Percentiles rank a stretch among this genome's conserved stretches.
phyloP scores from a whole-genome alignment of 2,329 filamentous ascomycete species.

The Trichoderma cornu-damae region DNA sequence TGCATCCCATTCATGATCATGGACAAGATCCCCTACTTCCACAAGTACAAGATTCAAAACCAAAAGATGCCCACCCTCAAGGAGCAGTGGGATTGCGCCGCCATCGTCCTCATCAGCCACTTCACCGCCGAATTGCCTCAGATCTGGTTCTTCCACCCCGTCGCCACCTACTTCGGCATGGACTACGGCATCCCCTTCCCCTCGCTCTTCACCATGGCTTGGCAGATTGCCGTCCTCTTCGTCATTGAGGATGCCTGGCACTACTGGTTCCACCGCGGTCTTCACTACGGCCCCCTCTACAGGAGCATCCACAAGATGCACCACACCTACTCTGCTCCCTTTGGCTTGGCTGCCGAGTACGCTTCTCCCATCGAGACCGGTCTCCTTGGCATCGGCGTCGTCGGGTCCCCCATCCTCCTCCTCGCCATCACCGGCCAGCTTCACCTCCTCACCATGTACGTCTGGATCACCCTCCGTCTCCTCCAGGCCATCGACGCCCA shows the following conservation, averaged over 20 bases:
- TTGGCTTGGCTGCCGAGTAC: conserved; percentile 94
- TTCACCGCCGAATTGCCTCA: conserved; percentile 98
- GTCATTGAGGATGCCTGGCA: conserved; percentile 96
- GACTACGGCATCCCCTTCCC: conserved; percentile 87
- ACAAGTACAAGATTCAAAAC: conserved; percentile 89
- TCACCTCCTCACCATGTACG: conserved; percentile 95
- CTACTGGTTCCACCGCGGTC: conserved; percentile 88
- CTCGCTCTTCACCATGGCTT: conserved; percentile 73
- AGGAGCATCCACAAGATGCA: conserved; percentile 98
- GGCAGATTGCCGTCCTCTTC: conserved; percentile 92
- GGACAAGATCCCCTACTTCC: conserved; percentile 80
- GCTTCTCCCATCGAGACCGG: conserved; percentile 96
- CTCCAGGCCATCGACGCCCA: conserved; percentile 98
- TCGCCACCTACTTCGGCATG: conserved; percentile 89
- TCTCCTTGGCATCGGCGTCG: conserved; percentile 82
- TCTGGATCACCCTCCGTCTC: conserved; percentile 87
- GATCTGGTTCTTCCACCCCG: conserved; percentile 98
- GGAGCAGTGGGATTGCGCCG: conserved; percentile 93
- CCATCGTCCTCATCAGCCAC: conserved; percentile 87
- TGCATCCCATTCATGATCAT: conserved; percentile 88
- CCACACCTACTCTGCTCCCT: conserved; percentile 96
- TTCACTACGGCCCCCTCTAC: conserved; percentile 95
- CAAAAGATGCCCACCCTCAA: conserved; percentile 84
- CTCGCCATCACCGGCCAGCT: conserved; percentile 77
- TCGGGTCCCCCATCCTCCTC: conserved; percentile 78